Evolutionary conservation across 257 asterid genomes (phyloP).

Genomic region (Hygrophila difformis): DNA sequence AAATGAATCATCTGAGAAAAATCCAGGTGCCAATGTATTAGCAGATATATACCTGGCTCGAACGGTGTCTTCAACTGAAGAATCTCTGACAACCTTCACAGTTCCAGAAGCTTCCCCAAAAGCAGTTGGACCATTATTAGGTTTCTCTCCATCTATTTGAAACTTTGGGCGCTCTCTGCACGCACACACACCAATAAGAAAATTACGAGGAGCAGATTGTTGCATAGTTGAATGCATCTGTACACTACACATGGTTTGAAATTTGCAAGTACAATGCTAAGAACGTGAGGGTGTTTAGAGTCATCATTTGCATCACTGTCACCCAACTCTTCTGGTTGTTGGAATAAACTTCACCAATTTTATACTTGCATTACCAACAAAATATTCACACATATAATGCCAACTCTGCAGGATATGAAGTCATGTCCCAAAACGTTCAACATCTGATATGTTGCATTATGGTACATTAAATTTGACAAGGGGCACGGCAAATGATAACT

Average conservation of each 20-base stretch:
- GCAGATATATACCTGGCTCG: constrained; percentile 49
- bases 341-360: constrained; percentile 4
- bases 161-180: constrained; percentile 59
- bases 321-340: constrained; percentile 13
- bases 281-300: too few relatives aligned
- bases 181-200: too few relatives aligned
- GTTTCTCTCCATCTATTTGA: constrained; percentile 38
- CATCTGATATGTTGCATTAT: neutral
- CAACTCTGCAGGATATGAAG: too few relatives aligned
- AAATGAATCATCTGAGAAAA: constrained; percentile 19
- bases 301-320: neutral
- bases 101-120: constrained; percentile 45
- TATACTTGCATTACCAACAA: neutral
- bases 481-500: constrained; percentile 3
- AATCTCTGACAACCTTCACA: constrained; percentile 31
- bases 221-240: too few relatives aligned
- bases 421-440: too few relatives aligned
- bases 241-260: too few relatives aligned
- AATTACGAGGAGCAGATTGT: too few relatives aligned
- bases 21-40: constrained; percentile 12
- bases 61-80: constrained; percentile 31
- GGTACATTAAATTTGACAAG: neutral
- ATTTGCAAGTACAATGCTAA: too few relatives aligned
- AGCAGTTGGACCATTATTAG: constrained; percentile 27
- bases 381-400: neutral